Evolutionary conservation across 805 yeast genomes (phyloP), one percentile per base, ranked within the genome.

Genomic region (Candida hungchunana): DNA sequence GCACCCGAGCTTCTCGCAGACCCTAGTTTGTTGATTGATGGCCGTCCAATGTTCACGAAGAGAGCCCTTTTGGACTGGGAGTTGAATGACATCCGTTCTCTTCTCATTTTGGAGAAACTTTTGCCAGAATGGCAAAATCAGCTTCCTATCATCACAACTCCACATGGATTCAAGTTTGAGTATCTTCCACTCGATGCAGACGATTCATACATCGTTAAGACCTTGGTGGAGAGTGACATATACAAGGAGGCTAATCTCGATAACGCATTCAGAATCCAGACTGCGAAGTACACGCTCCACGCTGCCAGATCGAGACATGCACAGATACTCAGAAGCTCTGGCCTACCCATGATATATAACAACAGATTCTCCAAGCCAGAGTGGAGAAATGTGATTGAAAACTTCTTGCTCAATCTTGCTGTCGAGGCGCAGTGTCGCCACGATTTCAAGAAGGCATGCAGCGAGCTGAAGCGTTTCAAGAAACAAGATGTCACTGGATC

Each of bases 321-420:
- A 30, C 46, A 46, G 30, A 43, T 58, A 13, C 50, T 64, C 60
- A 48, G 51, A 14, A 40, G 36, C 18, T 40, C 45, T 15, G 53
- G 55, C 7, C 28, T 47, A 4, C 46, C 53, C 3, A 19, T 29
- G 4, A 15, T 31, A 13, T 40, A 37, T 32, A 40, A 48, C 39
- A 46, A 44, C 32, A 42, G 50, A 30, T 51, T 73, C n/a, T 60
- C 72, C 6, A 66, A 71, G 43, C 73, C 75, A 18, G 84, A 82
- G 54, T 81, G 88, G 86, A 64, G 89, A 46, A 78, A 80, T 50
- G 71, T 82, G 18, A 77, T 82, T 40, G 90, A 82, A 45, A 82
- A 80, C 57, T 82, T 73, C 49, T 48, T 79, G 24, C 56, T 80
- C 24, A 78, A 77, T 50, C 62, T 80, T 20, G 84, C 77, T 4